phyloP scores from a whole-genome alignment of 2,329 filamentous ascomycete species.

The Ophiocordyceps australis region DNA sequence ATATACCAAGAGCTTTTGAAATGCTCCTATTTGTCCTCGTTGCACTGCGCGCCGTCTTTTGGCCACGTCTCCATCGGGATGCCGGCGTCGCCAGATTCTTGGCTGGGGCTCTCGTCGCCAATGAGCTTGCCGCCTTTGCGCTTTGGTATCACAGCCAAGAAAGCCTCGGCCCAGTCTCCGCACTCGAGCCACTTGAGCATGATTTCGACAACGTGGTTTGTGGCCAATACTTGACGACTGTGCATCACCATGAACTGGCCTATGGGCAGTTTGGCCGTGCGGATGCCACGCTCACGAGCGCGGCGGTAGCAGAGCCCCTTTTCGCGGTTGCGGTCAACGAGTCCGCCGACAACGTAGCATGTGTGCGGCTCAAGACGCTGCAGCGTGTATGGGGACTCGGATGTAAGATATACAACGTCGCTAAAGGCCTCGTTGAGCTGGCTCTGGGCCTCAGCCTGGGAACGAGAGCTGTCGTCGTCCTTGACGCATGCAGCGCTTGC shows the following conservation, averaged over 20 bases:
- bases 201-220: slow-evolving; percentile 93
- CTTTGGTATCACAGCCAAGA: slow-evolving; percentile 74
- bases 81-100: background rate
- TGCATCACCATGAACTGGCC: slow-evolving; percentile 90
- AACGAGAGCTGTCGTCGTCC: slow-evolving; percentile 11
- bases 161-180: slow-evolving; percentile 82
- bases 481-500: slow-evolving; percentile 12
- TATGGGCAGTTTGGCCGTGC: slow-evolving; percentile 83
- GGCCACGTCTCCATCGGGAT: no score
- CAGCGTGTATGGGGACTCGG: slow-evolving; percentile 76
- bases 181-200: slow-evolving; percentile 86
- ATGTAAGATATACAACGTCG: slow-evolving; percentile 69
- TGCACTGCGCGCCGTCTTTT: no score
- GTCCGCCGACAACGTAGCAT: slow-evolving; percentile 81
- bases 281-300: slow-evolving; percentile 56
- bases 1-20: no score
- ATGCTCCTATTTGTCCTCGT: no score
- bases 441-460: slow-evolving; percentile 15
- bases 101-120: slow-evolving; percentile 7
- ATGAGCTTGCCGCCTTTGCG: slow-evolving; percentile 66
- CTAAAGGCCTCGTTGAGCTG: slow-evolving; percentile 13
- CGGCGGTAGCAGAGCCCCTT: slow-evolving; percentile 85
- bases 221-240: slow-evolving; percentile 70
- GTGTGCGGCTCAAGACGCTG: slow-evolving; percentile 71
- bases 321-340: slow-evolving; percentile 92